A percentile compares a stretch with the other conserved stretches of the same genome.
Evolutionary conservation across 495 filamentous ascomycete genomes (phyloP).

Genomic region (Hypoxylon crocopeplum): DNA sequence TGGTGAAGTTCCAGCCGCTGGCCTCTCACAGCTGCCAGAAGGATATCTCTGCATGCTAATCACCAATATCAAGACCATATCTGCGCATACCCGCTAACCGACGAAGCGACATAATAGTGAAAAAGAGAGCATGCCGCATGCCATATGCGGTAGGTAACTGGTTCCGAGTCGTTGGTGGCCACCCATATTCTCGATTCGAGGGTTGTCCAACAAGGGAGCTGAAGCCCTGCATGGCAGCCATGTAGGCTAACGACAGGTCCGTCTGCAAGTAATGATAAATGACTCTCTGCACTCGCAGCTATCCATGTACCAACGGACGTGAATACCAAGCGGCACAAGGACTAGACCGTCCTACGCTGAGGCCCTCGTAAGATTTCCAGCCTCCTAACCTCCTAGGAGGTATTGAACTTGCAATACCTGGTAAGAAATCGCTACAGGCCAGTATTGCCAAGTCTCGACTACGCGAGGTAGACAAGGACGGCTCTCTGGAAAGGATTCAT

Average conservation of each 20-base stretch:
- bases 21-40: slow-evolving; percentile 11
- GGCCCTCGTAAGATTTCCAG: background rate
- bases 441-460: too few species aligned
- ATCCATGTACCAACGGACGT: slow-evolving; percentile 23
- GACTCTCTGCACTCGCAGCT: slow-evolving; percentile 12
- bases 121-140: slow-evolving; percentile 13
- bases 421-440: background rate
- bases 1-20: slow-evolving; percentile 15
- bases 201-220: slow-evolving; percentile 9
- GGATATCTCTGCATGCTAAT: slow-evolving; percentile 14
- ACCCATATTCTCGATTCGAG: background rate
- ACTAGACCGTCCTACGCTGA: slow-evolving; percentile 11
- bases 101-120: background rate
- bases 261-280: slow-evolving; percentile 17
- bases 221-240: slow-evolving; percentile 26
- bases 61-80: slow-evolving; percentile 8
- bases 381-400: slow-evolving; percentile 4
- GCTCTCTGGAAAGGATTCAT: slow-evolving; percentile 27
- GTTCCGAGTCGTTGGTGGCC: slow-evolving; percentile 2
- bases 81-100: background rate
- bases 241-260: slow-evolving; percentile 6
- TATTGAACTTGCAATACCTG: slow-evolving; percentile 16
- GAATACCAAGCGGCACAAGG: slow-evolving; percentile 1
- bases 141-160: slow-evolving; percentile 11
- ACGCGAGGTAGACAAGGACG: too few species aligned